Base-by-base conservation (phyloP, 805 yeast species). In the Schwanniomyces vanrijiae region DNA sequence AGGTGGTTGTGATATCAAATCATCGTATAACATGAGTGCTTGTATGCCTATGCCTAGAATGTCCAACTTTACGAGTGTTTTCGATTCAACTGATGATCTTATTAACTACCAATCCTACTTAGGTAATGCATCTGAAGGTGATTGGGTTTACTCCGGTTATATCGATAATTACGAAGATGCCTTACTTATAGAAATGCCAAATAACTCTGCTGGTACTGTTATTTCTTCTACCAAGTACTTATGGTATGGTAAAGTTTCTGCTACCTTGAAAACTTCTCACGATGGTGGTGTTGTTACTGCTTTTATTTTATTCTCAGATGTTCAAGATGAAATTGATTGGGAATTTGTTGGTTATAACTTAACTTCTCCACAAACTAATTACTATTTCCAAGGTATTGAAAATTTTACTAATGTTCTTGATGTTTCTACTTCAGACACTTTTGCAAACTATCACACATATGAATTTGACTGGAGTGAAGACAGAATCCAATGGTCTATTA, bases 11-110 rank as follows among this genome's bases (percentile, higher is more conserved):
- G 88, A 90, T 68, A 86, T 94, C 33, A 71, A 82, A 50, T 83
- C 57, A 60, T 88, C 96, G 4, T 82, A 66, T 70, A 76, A 76
- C 53, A 59, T 79, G 44, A 69, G 80, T 10, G 82, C 96, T 0
- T 91, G 97, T 69, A 80, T 89, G 83, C 90, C 97, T 5, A 79
- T 81, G 80, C 96, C 97, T 10, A 73, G 82, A 5, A 89, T 95
- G 76, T 61, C 77, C 50, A 50, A 49, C 10, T 60, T 73, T 31
- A 48, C 61, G 1, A 80, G 81, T 5, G 50, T 55, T 1, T 82
- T 84, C 56, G 65, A 62, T 48, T 55, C 62, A 41, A 54, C 61
- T 8, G 63, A 62, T 35, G 38, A 50, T 6, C 48, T 60, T 18
- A 45, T 50, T 18, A 43, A 56, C 34, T 66, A 65, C 39, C 45